A percentile compares a stretch with the other conserved stretches of the same genome.
Evolutionary conservation across 2,329 filamentous ascomycete species (phyloP).

Genomic region (Hypoxylon rubiginosum): DNA sequence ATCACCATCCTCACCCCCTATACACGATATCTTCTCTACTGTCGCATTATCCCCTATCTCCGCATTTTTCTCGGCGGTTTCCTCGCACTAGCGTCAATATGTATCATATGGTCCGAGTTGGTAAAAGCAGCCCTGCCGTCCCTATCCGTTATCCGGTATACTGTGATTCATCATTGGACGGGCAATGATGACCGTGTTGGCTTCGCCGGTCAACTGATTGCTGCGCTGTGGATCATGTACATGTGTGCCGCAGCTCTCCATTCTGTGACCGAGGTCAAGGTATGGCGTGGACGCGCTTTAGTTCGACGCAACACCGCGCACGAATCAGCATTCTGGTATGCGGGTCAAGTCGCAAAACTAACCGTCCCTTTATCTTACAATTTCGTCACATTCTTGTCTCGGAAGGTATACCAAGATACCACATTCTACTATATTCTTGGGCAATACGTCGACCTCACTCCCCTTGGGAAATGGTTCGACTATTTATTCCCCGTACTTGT

Average conservation of each 20-base stretch:
- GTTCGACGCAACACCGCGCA: slow-evolving; percentile 92
- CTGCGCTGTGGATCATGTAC: slow-evolving; percentile 91
- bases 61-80: slow-evolving; percentile 75
- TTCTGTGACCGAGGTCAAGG: slow-evolving; percentile 91
- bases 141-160: slow-evolving; percentile 76
- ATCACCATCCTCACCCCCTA: slow-evolving; percentile 80
- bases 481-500: slow-evolving; percentile 91
- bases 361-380: slow-evolving; percentile 96
- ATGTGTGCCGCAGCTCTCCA: slow-evolving; percentile 93
- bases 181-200: slow-evolving; percentile 81
- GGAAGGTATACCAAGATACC: slow-evolving; percentile 78
- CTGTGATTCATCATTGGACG: slow-evolving; percentile 80
- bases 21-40: slow-evolving; percentile 83
- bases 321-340: slow-evolving; percentile 96
- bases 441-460: slow-evolving; percentile 83
- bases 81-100: slow-evolving; percentile 80
- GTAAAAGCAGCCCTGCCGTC: slow-evolving; percentile 84
- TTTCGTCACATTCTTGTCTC: slow-evolving; percentile 90
- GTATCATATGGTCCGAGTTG: slow-evolving; percentile 93
- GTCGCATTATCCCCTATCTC: slow-evolving; percentile 77
- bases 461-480: slow-evolving; percentile 86
- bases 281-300: slow-evolving; percentile 95
- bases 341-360: slow-evolving; percentile 89
- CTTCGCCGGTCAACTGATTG: slow-evolving; percentile 87
- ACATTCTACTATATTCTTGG: slow-evolving; percentile 92